Conservation (phyloP, 768 basidiomycete species). For the Mycena latifolia region DNA sequence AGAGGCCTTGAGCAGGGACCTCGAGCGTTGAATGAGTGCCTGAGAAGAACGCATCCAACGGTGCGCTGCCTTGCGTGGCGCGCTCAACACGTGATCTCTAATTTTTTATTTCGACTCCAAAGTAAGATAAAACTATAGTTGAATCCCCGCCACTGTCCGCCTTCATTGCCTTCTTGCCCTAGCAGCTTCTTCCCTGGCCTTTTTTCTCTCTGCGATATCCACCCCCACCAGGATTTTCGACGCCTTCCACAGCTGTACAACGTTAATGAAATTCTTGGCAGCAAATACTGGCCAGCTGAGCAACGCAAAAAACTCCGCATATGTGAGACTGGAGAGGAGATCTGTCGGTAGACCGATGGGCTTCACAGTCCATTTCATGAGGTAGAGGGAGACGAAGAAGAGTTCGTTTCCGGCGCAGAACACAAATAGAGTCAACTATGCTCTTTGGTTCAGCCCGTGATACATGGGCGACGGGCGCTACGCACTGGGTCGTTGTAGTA, state of each 20-base stretch:
- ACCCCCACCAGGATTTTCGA: conserved; percentile 95
- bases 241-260: conserved; percentile 98
- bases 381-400: conserved; percentile 95
- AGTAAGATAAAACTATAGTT: conserved; percentile 30
- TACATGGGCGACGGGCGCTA: conserved; percentile 28
- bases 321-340: conserved; percentile 64
- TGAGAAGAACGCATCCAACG: conserved; percentile 34
- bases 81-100: not conserved
- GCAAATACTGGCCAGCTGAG: conserved; percentile 76
- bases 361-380: conserved; percentile 85
- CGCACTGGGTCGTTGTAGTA: conserved; percentile 96
- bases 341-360: conserved; percentile 68
- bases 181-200: conserved; percentile 61
- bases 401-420: conserved; percentile 96
- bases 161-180: conserved; percentile 28
- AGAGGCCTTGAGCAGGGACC: conserved; percentile 28
- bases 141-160: not conserved
- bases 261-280: conserved; percentile 92
- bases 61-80: not conserved
- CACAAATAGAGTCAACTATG: conserved; percentile 86
- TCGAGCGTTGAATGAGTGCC: conserved; percentile 22
- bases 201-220: conserved; percentile 87
- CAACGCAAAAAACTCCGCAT: conserved; percentile 79
- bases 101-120: not conserved
- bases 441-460: conserved; percentile 6